These are phyloP conservation scores for Ceriops tagal DNA, from an alignment of 345 rosid genomes.

Conservation along the genomic window DNA sequence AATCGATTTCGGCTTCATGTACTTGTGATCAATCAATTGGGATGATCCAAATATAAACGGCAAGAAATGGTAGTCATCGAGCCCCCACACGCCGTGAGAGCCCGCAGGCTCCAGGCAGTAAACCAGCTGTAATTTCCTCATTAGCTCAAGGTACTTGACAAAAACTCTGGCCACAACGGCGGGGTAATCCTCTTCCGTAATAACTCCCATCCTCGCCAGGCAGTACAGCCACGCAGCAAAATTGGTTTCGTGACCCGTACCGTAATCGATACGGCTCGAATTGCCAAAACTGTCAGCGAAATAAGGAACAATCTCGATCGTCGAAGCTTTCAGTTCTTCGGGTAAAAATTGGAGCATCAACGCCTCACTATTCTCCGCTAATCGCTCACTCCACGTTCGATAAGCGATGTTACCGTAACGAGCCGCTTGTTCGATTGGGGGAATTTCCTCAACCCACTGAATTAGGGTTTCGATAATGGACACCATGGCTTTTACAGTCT, in stretches of 20 bases:
- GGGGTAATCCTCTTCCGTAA: conserved; percentile 79
- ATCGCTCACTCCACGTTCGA: conserved; percentile 73
- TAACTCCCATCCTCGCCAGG: conserved; percentile 67
- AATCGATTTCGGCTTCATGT: conserved; percentile 91
- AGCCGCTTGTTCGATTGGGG: conserved; percentile 63
- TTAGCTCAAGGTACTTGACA: conserved; percentile 66
- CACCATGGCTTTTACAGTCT: conserved; percentile 39
- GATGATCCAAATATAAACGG: conserved; percentile 91
- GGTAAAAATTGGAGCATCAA: conserved; percentile 63
- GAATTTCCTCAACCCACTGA: conserved; percentile 76
- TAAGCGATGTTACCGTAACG: conserved; percentile 90
- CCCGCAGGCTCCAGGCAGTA: conserved; percentile 92
- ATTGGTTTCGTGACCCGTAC: conserved; percentile 91
- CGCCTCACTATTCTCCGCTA: conserved; percentile 46
- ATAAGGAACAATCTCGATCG: conserved; percentile 67
- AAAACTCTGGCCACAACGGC: conserved; percentile 79
- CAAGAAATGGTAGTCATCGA: conserved; percentile 95
- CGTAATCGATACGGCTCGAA: conserved; percentile 78
- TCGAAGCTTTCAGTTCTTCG: conserved; percentile 49
- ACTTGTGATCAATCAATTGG: conserved; percentile 87
- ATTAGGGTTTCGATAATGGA: conserved; percentile 54
- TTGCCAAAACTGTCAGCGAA: conserved; percentile 90
- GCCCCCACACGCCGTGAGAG: conserved; percentile 97
- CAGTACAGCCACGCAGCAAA: conserved; percentile 92
- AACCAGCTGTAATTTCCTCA: conserved; percentile 78